A percentile compares a stretch with the other conserved stretches of the same genome.
phyloP scores from a whole-genome alignment of 2,329 filamentous ascomycete genomes.

The Amylocarpus encephaloides region DNA sequence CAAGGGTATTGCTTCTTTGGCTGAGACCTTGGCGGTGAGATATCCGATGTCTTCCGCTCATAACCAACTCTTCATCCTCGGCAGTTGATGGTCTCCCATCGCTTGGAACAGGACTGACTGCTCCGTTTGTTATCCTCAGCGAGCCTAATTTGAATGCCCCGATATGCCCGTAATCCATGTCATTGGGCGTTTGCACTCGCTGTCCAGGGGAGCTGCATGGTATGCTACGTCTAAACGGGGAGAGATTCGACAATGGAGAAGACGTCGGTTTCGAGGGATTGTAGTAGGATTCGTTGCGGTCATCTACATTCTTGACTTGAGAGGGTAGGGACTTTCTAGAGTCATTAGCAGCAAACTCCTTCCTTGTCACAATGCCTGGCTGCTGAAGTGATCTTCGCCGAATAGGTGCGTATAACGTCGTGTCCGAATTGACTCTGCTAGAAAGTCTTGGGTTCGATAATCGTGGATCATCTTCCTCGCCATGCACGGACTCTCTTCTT shows the following conservation, averaged over 20 bases:
- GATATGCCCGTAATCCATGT: conserved; percentile 52
- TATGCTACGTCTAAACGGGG: conserved; percentile 8
- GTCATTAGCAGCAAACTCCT: conserved; percentile 15
- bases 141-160: conserved; percentile 58
- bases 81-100: conserved; percentile 16
- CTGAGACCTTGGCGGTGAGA: conserved; percentile 11
- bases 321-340: conserved; percentile 16
- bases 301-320: conserved; percentile 12
- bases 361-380: conserved; percentile 30
- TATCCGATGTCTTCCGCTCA: conserved; percentile 3
- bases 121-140: conserved; percentile 55
- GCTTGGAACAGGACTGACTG: conserved; percentile 44
- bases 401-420: conserved; percentile 25
- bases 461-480: conserved; percentile 6
- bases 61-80: conserved; percentile 19
- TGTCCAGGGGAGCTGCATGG: conserved; percentile 11
- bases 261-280: conserved; percentile 11
- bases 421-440: conserved; percentile 18
- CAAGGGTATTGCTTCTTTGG: conserved; percentile 23
- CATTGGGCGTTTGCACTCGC: conserved; percentile 42
- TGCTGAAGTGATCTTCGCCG: conserved; percentile 28
- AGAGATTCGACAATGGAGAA: conserved; percentile 10
- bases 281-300: conserved; percentile 15
- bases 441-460: conserved; percentile 3
- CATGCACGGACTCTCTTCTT: conserved; percentile 1